Evolutionary conservation across 73 alveolate genomes (phyloP).

Genomic region (Tetrahymena borealis): DNA sequence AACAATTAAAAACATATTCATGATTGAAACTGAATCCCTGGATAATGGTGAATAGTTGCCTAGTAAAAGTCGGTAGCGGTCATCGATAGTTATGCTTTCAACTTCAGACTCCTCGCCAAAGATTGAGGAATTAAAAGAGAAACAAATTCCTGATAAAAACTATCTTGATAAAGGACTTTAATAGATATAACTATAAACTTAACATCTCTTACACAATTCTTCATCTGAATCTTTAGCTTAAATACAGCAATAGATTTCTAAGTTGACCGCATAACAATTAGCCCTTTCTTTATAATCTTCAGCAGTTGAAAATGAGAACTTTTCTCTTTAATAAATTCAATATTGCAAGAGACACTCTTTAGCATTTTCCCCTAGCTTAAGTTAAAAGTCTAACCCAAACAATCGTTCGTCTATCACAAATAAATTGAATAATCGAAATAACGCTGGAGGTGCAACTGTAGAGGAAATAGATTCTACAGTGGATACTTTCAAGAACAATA

Average conservation of each 20-base stretch:
- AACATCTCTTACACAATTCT: too few species aligned
- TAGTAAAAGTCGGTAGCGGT: not conserved
- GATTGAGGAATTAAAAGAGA: not conserved
- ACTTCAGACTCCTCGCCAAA: not conserved
- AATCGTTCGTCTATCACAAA: not conserved
- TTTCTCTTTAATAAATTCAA: not conserved
- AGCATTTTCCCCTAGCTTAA: not conserved
- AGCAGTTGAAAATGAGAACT: too few species aligned
- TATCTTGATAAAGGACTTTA: not conserved
- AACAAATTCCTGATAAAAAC: not conserved
- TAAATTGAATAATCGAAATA: not conserved
- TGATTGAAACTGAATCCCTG: not conserved
- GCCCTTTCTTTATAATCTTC: not conserved
- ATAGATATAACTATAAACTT: too few species aligned
- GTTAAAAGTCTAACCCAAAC: not conserved
- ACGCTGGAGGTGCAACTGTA: not conserved
- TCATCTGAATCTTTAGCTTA: too few species aligned
- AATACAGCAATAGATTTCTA: not conserved
- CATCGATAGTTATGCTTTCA: not conserved
- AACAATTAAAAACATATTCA: not conserved
- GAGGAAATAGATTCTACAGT: not conserved
- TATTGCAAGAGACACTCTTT: not conserved
- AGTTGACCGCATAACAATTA: not conserved
- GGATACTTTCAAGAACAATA: not conserved
- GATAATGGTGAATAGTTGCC: not conserved